Evolutionary conservation across 495 filamentous ascomycete genomes (phyloP).

Genomic region (Annulohypoxylon maeteangense): DNA sequence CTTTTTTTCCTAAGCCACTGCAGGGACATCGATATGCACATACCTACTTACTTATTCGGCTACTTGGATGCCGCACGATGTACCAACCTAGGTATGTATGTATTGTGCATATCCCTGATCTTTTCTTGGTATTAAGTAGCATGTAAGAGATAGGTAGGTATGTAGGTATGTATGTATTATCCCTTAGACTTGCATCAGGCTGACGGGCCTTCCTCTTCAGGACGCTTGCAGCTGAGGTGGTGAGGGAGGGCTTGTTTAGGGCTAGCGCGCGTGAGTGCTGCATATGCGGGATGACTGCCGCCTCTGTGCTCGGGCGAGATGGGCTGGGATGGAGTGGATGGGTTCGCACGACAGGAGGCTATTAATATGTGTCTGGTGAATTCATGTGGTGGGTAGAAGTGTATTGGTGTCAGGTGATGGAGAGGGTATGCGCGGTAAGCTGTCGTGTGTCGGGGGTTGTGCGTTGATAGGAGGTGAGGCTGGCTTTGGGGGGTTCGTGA

Average conservation of each 20-base stretch:
- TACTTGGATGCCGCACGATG: neutral
- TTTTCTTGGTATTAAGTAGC: neutral
- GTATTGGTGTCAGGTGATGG: conserved; percentile 26
- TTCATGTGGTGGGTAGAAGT: neutral
- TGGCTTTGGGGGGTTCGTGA: neutral
- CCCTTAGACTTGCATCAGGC: neutral
- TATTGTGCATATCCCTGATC: neutral
- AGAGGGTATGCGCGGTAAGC: conserved; percentile 11
- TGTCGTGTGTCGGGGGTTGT: neutral
- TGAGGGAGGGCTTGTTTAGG: neutral
- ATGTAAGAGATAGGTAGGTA: neutral
- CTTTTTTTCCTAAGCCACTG: neutral
- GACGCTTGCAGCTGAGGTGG: neutral
- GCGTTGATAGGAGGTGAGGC: neutral
- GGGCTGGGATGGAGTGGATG: too few relatives aligned
- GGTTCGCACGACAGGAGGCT: too few relatives aligned
- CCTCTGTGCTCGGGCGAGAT: too few relatives aligned
- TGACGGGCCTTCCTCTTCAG: neutral
- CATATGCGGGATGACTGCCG: neutral
- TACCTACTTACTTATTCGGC: too few relatives aligned
- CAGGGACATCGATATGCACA: neutral
- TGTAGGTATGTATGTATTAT: neutral
- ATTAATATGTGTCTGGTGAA: too few relatives aligned
- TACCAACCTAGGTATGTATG: neutral
- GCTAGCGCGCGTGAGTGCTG: neutral